Evolutionary conservation across 2,329 filamentous ascomycete species (phyloP).

Genomic region (Ophiognomonia clavigignenti-juglandacearum): DNA sequence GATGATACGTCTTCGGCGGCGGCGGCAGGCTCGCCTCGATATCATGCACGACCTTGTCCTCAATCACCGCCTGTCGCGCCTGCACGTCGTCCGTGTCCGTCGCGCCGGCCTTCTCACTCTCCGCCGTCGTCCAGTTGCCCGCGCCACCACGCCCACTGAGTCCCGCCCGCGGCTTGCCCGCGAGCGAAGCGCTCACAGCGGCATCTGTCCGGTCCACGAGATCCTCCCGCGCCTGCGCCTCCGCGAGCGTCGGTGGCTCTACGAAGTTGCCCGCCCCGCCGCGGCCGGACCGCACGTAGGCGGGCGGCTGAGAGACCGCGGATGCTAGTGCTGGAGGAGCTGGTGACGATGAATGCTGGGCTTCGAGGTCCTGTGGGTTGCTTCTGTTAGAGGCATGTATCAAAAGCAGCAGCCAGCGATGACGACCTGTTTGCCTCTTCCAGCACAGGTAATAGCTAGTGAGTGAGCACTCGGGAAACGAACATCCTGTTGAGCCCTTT

Average conservation of each 20-base stretch:
- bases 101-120: conserved; percentile 21
- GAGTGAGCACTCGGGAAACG: neutral
- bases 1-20: conserved; percentile 40
- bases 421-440: neutral
- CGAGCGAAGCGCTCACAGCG: conserved; percentile 27
- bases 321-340: neutral
- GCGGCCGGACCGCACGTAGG: conserved; percentile 46
- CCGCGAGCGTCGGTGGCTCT: conserved; percentile 30
- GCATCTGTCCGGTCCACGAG: conserved; percentile 29
- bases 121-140: conserved; percentile 50
- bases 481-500: conserved; percentile 22
- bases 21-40: conserved; percentile 43
- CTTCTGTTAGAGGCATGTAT: neutral
- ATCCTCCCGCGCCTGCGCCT: conserved; percentile 28
- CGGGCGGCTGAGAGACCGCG: conserved; percentile 17
- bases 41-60: conserved; percentile 37
- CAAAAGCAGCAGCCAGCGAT: neutral
- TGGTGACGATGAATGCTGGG: conserved; percentile 23
- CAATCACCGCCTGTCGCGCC: conserved; percentile 33
- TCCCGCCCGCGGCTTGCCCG: conserved; percentile 19
- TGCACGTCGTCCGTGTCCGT: conserved; percentile 25
- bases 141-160: conserved; percentile 50
- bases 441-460: neutral
- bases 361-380: conserved; percentile 32
- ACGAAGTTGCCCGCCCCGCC: conserved; percentile 60